These are phyloP conservation scores for Claviceps sp. DNA, from an alignment of 2,329 filamentous ascomycete species.

Conservation along the genomic window DNA sequence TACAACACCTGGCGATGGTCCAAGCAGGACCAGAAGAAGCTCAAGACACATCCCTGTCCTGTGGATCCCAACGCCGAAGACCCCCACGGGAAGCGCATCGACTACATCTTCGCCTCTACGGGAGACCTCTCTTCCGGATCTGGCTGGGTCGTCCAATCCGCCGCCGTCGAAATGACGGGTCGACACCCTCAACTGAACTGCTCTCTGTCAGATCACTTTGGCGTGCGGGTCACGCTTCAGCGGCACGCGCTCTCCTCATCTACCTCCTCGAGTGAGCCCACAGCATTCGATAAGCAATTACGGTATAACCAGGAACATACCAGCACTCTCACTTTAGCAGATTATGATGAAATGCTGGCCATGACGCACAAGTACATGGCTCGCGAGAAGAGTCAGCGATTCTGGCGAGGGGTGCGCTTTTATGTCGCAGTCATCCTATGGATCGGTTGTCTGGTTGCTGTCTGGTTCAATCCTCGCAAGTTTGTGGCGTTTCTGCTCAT, in stretches of 20 bases:
- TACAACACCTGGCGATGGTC: conserved; percentile 93
- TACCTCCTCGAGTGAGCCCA: conserved; percentile 6
- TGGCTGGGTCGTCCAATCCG: conserved; percentile 57
- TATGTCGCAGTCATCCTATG: conserved; percentile 50
- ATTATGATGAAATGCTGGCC: conserved; percentile 54
- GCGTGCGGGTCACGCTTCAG: conserved; percentile 65
- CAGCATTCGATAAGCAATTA: conserved; percentile 20
- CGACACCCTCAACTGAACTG: conserved; percentile 71
- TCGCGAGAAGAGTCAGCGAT: conserved; percentile 60
- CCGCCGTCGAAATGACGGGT: conserved; percentile 65
- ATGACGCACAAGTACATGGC: conserved; percentile 54
- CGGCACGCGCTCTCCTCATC: conserved; percentile 25
- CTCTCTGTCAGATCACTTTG: conserved; percentile 90
- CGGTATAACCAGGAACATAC: conserved; percentile 12
- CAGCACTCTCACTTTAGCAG: conserved; percentile 11
- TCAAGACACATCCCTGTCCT: conserved; percentile 42
- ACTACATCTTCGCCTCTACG: conserved; percentile 80
- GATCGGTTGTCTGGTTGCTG: conserved; percentile 61
- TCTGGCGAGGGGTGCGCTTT: conserved; percentile 64
- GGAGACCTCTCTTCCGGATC: conserved; percentile 22
- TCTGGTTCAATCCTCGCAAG: conserved; percentile 73
- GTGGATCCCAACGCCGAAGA: conserved; percentile 57
- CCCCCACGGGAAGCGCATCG: conserved; percentile 68
- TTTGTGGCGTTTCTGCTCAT: conserved; percentile 72
- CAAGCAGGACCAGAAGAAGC: conserved; percentile 51